A percentile compares a stretch with the other conserved stretches of the same genome.
Evolutionary conservation across 768 basidiomycete species (phyloP).

Genomic region (Punctularia strigosozonata): DNA sequence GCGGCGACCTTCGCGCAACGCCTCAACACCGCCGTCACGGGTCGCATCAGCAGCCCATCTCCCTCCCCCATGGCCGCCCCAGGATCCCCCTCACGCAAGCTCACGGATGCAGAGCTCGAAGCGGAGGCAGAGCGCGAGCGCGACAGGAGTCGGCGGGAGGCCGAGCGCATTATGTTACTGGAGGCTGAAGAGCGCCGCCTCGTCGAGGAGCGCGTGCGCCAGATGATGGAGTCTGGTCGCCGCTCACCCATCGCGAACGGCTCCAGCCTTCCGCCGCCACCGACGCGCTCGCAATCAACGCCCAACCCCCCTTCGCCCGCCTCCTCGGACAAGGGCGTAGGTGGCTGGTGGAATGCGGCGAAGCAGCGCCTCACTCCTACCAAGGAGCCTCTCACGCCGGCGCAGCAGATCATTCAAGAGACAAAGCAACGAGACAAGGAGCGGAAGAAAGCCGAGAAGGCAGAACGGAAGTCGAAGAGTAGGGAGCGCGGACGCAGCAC

Average conservation of each 20-base stretch:
- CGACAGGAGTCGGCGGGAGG: conserved; percentile 63
- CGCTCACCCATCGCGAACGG: no score
- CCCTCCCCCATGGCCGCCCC: no score
- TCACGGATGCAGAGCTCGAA: conserved; percentile 70
- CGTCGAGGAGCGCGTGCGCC: conserved; percentile 64
- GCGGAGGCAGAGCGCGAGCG: conserved; percentile 71
- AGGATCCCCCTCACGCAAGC: no score
- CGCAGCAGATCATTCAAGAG: conserved; percentile 72
- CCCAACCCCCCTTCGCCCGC: conserved; percentile 52
- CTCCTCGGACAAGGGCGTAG: conserved; percentile 48
- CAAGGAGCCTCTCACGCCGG: conserved; percentile 71
- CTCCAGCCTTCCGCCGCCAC: conserved; percentile 42
- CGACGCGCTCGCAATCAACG: conserved; percentile 44
- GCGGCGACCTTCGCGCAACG: conserved; percentile 67
- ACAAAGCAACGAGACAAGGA: conserved; percentile 54
- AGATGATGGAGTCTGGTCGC: conserved; percentile 49
- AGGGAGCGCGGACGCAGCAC: no score
- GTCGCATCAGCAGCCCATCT: conserved; percentile 24
- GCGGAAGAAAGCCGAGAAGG: conserved; percentile 24
- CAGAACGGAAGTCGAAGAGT: conserved; percentile 14
- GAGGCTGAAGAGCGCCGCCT: conserved; percentile 60
- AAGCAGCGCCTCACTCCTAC: conserved; percentile 71
- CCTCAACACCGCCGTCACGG: conserved; percentile 55
- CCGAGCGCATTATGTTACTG: conserved; percentile 59
- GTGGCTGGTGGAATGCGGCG: conserved; percentile 63